Base-by-base conservation (phyloP, 257 asterid species). In the Fraxinus pennsylvanica region DNA sequence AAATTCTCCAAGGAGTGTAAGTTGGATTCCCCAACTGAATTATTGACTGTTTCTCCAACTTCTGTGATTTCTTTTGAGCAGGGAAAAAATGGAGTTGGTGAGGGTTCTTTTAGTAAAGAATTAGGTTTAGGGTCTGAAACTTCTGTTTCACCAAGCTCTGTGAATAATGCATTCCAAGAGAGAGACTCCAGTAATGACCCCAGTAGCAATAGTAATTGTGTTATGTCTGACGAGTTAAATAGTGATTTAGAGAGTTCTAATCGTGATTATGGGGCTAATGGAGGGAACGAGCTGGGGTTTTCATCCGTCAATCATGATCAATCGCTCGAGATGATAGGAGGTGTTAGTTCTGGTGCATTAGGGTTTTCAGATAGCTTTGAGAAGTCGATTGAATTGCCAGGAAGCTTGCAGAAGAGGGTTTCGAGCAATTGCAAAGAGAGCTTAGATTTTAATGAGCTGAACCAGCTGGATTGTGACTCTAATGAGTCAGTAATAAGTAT, bases 61-160 rank as follows among this genome's bases (percentile, higher is more conserved):
- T 95, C 99, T 7, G 99, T 95, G 76, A 95, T 95, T 68, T 92
- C 94, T 1, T 93, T 93, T 80, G 94, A 92, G 84, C 80, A 82
- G 57, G 89, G 81, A 82, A 83, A 83, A 59, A 81, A 86, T 59
- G 92, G 85, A 80, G 90, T 76, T 66, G 93, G 89, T 78, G 96
- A 88, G 71, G 97, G 87, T 73, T 88, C 97, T 47, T 87, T 78
- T 59, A 89, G 96, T 59, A 93, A 91, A 76, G 98, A 95, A 54
- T 76, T 95, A 73, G 93, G 91, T 38, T 81, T 87, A 72, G 97
- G 90, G 72, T 88, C 97, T 35, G 97, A 91, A 78, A 82, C 91
- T 21, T 91, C 92, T 9, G 90, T 91, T 79, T 95, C 99, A 2
- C 96, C 96, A 17, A 83, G 91, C 87, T 95, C 99, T 36, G 89